Base-by-base conservation (phyloP, 371 early-diverging fungal species). In the Sporodiniella umbellata region DNA sequence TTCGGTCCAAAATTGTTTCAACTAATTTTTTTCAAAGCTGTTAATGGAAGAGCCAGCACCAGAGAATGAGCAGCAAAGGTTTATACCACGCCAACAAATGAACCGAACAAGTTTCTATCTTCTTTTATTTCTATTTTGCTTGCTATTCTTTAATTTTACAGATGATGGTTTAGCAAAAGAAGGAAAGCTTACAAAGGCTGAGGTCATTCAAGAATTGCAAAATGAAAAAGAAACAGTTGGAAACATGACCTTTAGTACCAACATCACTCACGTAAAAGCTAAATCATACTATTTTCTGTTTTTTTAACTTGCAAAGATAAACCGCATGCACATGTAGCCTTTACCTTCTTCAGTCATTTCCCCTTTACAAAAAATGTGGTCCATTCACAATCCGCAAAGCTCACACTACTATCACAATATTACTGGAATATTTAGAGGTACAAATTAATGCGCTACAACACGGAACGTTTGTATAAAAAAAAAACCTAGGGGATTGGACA, bases 391-490 rank as follows among this genome's bases (percentile, higher is more conserved):
- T 8, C 43, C 53, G 28, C 48, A 62, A 23, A 48, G 44, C 11
- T 60, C 72, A 6, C 79, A 72, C 38, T 83, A 65, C 50, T 84
- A 83, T 45, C 80, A 78, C 39, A 84, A 86, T 48, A 64, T 84
- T 21, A 83, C 84, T 14, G 84, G 83, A 33, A 68, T 80, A 15
- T 82, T 86, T 47, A 71, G 79, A 66, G 86, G 86, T 73, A 53
- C 8, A 18, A 33, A 43, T 23, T 4, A 6, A 40, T n/a, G n/a
- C n/a, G n/a, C n/a, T n/a, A n/a, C n/a, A n/a, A n/a, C n/a, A n/a
- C n/a, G 11, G 19, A 39, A 11, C 8, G 37, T 15, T n/a, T 33
- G 3, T 42, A 33, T 4, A n/a, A n/a, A 30, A 57, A 48, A 22
- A 61, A 64, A 61, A 25, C 0, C 4, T 37, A 72, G 78, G 74